Conservation (phyloP, 106 monocot genomes). For the Acorus calamus region DNA sequence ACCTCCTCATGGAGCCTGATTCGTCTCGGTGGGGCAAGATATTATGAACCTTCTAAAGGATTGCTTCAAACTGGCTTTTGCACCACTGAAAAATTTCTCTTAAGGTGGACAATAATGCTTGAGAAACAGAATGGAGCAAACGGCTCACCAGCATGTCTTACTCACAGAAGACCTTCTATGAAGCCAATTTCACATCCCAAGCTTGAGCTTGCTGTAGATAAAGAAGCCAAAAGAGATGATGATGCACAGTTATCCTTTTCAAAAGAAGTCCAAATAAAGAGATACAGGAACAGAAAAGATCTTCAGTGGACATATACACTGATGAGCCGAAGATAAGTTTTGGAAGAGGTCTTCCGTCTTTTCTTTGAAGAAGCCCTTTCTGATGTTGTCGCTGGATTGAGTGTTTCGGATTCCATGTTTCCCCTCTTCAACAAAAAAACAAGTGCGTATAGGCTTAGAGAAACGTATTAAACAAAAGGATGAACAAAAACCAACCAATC, state of each 20-base stretch:
- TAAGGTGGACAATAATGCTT: slow-evolving; percentile 48
- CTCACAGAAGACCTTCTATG: slow-evolving; percentile 1
- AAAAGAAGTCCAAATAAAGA: slow-evolving; percentile 9
- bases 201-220: slow-evolving; percentile 1
- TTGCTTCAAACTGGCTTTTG: slow-evolving; percentile 81
- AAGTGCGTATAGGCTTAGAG: slow-evolving; percentile 15
- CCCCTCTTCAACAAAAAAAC: slow-evolving; percentile 43
- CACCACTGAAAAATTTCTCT: slow-evolving; percentile 53
- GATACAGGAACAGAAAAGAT: slow-evolving; percentile 18
- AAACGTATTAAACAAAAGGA: slow-evolving; percentile 14
- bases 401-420: slow-evolving; percentile 28
- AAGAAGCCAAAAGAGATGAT: slow-evolving; percentile 24
- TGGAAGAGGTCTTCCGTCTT: slow-evolving; percentile 64
- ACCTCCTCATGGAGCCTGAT: slow-evolving; percentile 52
- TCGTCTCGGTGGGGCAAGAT: slow-evolving; percentile 67
- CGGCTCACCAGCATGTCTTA: slow-evolving; percentile 8
- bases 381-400: slow-evolving; percentile 80
- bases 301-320: slow-evolving; percentile 7
- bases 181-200: slow-evolving; percentile 10
- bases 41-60: slow-evolving; percentile 83
- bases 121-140: slow-evolving; percentile 15
- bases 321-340: slow-evolving; percentile 49
- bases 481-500: slow-evolving; percentile 16
- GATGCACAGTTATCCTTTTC: slow-evolving; percentile 3
- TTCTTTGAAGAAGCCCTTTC: slow-evolving; percentile 76